Evolutionary conservation across 495 filamentous ascomycete genomes (phyloP), one percentile per base, ranked within the genome.

Genomic region (Podospora didyma): DNA sequence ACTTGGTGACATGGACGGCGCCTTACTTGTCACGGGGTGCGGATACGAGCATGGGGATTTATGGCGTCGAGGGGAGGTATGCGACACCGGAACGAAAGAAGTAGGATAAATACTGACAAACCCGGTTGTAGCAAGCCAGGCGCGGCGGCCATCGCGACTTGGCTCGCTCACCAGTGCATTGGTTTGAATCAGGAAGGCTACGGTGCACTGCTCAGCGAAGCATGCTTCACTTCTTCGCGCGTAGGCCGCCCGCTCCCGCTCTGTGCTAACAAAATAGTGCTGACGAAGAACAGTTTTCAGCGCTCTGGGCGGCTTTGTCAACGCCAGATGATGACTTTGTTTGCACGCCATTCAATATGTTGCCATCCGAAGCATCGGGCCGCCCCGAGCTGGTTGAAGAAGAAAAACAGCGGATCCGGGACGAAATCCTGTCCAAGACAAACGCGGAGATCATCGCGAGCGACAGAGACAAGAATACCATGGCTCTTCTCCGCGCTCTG

Each of bases 1-100:
- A 70, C 54, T 62, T 76, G 2, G 67, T 80, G 0, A 80, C 78
- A 1, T 80, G 77, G 78, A 70, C 76, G 2, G 67, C 61, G n/a
- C 76, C 78, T 1, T 65, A 67, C 24, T 60, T 80, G 14, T 63
- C 69, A 11, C 60, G 66, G 19, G 45, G 37, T 17, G 45, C 45
- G 7, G 68, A 66, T 7, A 54, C 64, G 1, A 75, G 67, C 39
- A 76, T 79, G 56, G 74, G 77, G 0, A 61, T 75, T 5, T 80
- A 68, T 58, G 76, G 76, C 2, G 66, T 79, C 16, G 75, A 81
- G 62, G 76, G 76, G 37, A 41, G 37, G 37, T 41, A 41, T 3
- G 37, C 16, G n/a, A 4, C n/a, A 2, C 3, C 37, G n/a, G 3
- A 41, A 41, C 16, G 6, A 14, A 41, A 17, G 12, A 41, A 41